These are phyloP conservation scores for Nakazawaea sp. DNA, from an alignment of 805 yeast species.

Conservation along the genomic window DNA sequence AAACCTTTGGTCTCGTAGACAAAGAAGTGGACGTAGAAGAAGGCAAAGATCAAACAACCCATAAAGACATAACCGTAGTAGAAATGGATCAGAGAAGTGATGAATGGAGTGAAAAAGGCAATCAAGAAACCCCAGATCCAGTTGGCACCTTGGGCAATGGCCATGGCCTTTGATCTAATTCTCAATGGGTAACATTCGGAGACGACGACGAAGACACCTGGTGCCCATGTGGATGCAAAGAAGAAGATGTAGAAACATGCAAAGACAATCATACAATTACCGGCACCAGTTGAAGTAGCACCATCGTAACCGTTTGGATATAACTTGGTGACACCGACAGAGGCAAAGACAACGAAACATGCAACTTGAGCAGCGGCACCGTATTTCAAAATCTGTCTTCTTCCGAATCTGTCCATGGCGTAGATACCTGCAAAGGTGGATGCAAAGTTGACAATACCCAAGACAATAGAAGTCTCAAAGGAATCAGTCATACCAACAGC, in stretches of 20 bases:
- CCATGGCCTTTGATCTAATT: conserved; percentile 61
- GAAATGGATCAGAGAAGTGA: conserved; percentile 40
- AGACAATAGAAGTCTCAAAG: conserved; percentile 48
- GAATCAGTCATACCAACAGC: conserved; percentile 55
- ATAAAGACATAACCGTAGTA: conserved; percentile 45
- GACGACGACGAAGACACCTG: conserved; percentile 54
- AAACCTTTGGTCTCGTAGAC: conserved; percentile 65
- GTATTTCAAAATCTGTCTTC: conserved; percentile 41
- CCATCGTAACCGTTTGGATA: conserved; percentile 28
- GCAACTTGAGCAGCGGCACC: conserved; percentile 51
- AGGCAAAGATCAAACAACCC: conserved; percentile 49
- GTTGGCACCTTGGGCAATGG: conserved; percentile 62
- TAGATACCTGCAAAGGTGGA: conserved; percentile 47
- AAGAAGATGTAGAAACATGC: conserved; percentile 57
- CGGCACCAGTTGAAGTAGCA: conserved; percentile 41
- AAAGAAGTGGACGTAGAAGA: conserved; percentile 48
- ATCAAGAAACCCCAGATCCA: conserved; percentile 70
- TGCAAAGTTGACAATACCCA: conserved; percentile 49
- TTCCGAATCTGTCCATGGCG: conserved; percentile 47
- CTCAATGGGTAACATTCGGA: conserved; percentile 59
- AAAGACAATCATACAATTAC: conserved; percentile 47
- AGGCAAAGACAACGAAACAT: conserved; percentile 55
- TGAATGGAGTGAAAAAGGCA: conserved; percentile 59
- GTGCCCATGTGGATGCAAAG: conserved; percentile 77
- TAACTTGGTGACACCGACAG: conserved; percentile 48